phyloP scores from a whole-genome alignment of 257 asterid genomes.

The Henckelia pumila region DNA sequence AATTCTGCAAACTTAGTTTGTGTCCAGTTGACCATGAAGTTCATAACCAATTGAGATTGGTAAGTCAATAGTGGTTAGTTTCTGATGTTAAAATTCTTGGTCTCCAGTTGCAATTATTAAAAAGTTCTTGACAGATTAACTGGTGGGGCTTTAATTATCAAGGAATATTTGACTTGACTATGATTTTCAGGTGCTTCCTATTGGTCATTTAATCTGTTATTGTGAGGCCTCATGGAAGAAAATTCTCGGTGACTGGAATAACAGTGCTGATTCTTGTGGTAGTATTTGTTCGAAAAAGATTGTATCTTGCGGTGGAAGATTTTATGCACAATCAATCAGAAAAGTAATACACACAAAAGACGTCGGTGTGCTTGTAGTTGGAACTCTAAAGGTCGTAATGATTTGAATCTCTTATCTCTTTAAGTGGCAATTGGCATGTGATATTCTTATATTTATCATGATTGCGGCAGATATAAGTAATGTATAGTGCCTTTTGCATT shows the following conservation, averaged over 20 bases:
- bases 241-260: conserved; percentile 31
- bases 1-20: conserved; percentile 68
- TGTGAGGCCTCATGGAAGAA: conserved; percentile 63
- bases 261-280: conserved; percentile 28
- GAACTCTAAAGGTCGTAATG: conserved; percentile 60
- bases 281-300: conserved; percentile 23
- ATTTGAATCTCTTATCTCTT: too few relatives aligned
- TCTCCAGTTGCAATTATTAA: conserved; percentile 11
- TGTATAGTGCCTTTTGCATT: too few relatives aligned
- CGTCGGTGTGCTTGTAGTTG: conserved; percentile 62
- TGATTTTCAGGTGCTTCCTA: conserved; percentile 66
- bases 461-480: conserved; percentile 4
- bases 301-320: conserved; percentile 53
- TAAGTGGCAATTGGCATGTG: background rate
- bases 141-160: conserved; percentile 7
- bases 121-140: background rate
- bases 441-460: background rate
- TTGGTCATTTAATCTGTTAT: conserved; percentile 55
- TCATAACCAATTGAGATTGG: conserved; percentile 59
- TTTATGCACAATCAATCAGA: conserved; percentile 42
- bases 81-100: conserved; percentile 20
- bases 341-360: conserved; percentile 47
- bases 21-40: conserved; percentile 42
- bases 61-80: conserved; percentile 38
- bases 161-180: background rate